These are phyloP conservation scores for Cynanchum wilfordii DNA, from an alignment of 257 asterid species.

Conservation along the genomic window DNA sequence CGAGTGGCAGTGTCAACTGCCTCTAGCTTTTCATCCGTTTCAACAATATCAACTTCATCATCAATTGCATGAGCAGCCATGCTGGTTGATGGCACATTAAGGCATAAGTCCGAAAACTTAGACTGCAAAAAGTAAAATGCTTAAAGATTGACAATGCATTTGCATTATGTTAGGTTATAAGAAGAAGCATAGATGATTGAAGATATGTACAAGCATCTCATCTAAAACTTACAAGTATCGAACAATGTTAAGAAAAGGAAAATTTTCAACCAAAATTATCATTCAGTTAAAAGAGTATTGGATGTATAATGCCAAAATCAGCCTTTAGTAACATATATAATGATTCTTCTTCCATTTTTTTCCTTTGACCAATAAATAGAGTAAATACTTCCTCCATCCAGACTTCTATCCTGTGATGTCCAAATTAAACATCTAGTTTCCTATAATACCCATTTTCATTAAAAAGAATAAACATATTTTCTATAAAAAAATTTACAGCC, in stretches of 20 bases:
- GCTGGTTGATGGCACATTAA: constrained; percentile 60
- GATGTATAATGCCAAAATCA: neutral
- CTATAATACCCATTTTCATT: too few relatives aligned
- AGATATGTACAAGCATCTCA: neutral
- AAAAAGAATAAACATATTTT: too few relatives aligned
- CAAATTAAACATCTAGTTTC: too few relatives aligned
- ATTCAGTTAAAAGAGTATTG: neutral
- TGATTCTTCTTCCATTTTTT: neutral
- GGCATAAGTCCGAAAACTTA: constrained; percentile 41
- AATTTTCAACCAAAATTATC: neutral
- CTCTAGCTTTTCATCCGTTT: constrained; percentile 44
- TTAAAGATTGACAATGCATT: neutral
- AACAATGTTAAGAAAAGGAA: neutral
- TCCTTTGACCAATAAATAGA: neutral
- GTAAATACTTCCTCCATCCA: neutral
- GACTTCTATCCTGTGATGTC: too few relatives aligned
- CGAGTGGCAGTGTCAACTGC: constrained; percentile 24
- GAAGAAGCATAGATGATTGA: neutral
- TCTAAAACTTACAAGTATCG: neutral
- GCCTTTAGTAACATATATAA: neutral
- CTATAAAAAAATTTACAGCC: too few relatives aligned
- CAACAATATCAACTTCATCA: constrained; percentile 62
- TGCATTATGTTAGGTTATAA: neutral
- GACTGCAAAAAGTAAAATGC: constrained; percentile 33
- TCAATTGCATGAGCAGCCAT: constrained; percentile 79